Evolutionary conservation across 2,329 filamentous ascomycete genomes (phyloP).

Genomic region (Lachnellula occidentalis): DNA sequence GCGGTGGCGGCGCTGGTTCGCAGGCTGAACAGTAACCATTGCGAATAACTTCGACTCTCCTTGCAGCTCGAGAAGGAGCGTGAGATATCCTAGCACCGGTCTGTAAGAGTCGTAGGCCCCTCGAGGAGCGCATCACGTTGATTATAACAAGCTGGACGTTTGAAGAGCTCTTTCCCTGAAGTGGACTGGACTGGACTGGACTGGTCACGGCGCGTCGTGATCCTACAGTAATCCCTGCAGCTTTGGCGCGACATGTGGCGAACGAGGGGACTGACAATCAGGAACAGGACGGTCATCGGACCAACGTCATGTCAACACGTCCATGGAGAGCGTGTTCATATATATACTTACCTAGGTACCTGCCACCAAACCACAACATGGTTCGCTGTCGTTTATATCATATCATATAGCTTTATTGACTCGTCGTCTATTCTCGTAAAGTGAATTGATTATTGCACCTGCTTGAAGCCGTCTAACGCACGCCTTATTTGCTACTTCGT

Average conservation of each 20-base stretch:
- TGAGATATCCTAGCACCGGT: conserved; percentile 11
- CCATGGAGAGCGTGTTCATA: conserved; percentile 1
- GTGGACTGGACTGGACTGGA: neutral
- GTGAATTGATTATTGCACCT: neutral
- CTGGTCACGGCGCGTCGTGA: neutral
- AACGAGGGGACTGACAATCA: conserved; percentile 9
- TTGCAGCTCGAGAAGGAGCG: neutral
- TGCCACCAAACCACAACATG: neutral
- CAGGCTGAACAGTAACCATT: conserved; percentile 31
- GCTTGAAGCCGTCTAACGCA: neutral
- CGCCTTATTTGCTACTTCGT: neutral
- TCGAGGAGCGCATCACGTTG: conserved; percentile 29
- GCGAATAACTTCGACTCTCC: conserved; percentile 7
- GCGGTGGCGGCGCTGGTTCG: conserved; percentile 13
- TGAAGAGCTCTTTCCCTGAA: conserved; percentile 5
- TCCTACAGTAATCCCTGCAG: conserved; percentile 11
- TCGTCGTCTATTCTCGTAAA: neutral
- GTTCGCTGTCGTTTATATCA: neutral
- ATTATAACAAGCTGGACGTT: neutral
- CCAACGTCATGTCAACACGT: conserved; percentile 19
- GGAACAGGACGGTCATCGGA: conserved; percentile 9
- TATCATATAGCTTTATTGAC: neutral
- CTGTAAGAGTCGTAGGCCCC: conserved; percentile 23
- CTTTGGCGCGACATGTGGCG: neutral
- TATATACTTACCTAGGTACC: neutral